Base-by-base conservation (phyloP, 768 basidiomycete genomes). In the Ramaria rubella region DNA sequence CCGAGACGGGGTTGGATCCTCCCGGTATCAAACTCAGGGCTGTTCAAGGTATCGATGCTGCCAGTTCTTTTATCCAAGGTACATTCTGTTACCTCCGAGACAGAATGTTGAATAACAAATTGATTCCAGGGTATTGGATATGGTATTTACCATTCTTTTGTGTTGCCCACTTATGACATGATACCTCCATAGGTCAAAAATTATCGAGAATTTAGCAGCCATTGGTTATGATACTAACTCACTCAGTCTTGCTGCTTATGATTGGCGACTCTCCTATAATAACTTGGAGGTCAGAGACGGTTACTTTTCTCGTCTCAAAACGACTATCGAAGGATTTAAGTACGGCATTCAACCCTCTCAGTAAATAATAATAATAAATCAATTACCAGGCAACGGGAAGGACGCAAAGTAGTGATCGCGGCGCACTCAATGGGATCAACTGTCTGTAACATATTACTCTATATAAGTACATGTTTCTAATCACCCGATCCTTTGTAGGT, bases 201-300 rank as follows among this genome's bases (percentile, higher is more conserved):
- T 96, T 51, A 83, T 98, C 9, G 90, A 97, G 70, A 98, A 99
- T 62, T 77, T 97, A 2, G 94, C 95, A 0, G 91, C 86, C 1
- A 80, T 97, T 19, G 87, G 87, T 64, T 98, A 97, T 64, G 94
- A 97, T 63, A 88, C 90, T 0, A 91, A 94, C 63, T 94, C 93
- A 62, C 72, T 94, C 31, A 77, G 84, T 65, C 77, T 92, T 4
- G 88, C 89, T 1, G 82, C 90, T 14, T 96, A 96, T 64, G 94
- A 96, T 63, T 97, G 94, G 95, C 79, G 88, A 38, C 66, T 90
- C 31, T 90, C 89, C 14, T 91, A 82, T 68, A 86, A 81, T 69
- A 98, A 99, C 67, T 81, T 97, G 2, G 93, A 99, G 72, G 86
- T 86, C 61, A 82, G 93, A 17, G 93, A 94, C 65, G 85, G 86